Percentiles rank a stretch among this genome's conserved stretches.
Conservation (phyloP, 352 stramenopile genomes). For the Pythium utonaiense region DNA sequence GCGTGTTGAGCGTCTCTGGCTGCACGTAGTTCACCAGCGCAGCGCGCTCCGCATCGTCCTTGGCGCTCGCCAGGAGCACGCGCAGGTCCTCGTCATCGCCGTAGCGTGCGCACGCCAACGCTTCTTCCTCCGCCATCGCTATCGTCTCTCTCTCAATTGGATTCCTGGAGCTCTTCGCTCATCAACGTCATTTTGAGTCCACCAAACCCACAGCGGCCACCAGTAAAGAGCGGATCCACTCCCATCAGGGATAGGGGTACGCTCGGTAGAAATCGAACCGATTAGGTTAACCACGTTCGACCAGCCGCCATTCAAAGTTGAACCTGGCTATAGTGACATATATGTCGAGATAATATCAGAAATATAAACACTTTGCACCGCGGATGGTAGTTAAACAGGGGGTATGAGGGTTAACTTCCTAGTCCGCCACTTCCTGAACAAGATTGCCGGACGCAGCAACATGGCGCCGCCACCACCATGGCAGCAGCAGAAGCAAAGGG, state of each 20-base stretch:
- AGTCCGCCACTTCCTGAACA: not conserved
- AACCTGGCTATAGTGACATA: constrained; percentile 13
- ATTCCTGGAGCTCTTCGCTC: not conserved
- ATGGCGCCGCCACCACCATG: not conserved
- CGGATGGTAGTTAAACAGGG: not conserved
- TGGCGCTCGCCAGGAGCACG: constrained; percentile 29
- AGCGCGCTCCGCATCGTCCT: constrained; percentile 17
- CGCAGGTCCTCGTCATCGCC: constrained; percentile 66
- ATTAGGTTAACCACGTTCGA: no score
- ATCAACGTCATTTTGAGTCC: constrained; percentile 14
- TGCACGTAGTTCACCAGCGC: constrained; percentile 72
- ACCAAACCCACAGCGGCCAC: constrained; percentile 2
- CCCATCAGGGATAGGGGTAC: constrained; percentile 16
- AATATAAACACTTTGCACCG: no score
- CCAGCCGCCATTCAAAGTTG: no score
- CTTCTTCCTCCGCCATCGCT: constrained; percentile 37
- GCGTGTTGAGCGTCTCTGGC: constrained; percentile 70
- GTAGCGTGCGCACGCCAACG: constrained; percentile 66
- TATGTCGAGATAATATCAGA: not conserved
- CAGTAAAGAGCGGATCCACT: constrained; percentile 21
- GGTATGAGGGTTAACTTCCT: not conserved
- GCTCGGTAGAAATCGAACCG: not conserved
- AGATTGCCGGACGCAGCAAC: not conserved
- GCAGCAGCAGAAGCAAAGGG: not conserved
- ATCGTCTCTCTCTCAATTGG: not conserved